phyloP scores from a whole-genome alignment of 2,329 filamentous ascomycete genomes.

The Epichloe elymi region DNA sequence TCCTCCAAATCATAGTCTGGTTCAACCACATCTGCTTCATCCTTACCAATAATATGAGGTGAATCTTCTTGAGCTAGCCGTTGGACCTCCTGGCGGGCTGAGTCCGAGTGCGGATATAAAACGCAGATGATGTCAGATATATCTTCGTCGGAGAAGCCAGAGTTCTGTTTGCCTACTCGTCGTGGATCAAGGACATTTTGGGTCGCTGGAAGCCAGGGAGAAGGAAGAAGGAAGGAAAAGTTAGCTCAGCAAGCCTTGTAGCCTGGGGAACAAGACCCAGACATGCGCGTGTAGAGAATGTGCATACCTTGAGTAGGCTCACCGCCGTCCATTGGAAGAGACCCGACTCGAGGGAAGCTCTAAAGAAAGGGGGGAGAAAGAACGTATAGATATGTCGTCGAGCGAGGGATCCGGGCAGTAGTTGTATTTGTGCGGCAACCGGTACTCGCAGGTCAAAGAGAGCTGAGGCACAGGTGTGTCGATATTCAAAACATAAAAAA shows the following conservation, averaged over 20 bases:
- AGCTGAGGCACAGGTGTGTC: not conserved
- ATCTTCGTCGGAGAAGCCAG: conserved; percentile 70
- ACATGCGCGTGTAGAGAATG: not conserved
- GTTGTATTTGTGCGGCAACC: not conserved
- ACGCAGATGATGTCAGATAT: conserved; percentile 82
- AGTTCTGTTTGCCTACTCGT: conserved; percentile 65
- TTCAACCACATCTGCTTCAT: conserved; percentile 35
- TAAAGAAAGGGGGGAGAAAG: not conserved
- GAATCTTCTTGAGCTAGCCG: conserved; percentile 33
- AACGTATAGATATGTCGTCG: not conserved
- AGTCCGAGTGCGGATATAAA: conserved; percentile 63
- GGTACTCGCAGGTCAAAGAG: not conserved
- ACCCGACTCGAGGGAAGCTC: conserved; percentile 9
- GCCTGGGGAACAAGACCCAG: not conserved
- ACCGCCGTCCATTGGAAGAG: conserved; percentile 30
- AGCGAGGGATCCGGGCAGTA: not conserved
- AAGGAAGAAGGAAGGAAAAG: not conserved
- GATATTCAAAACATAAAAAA: not conserved
- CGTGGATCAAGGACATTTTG: conserved; percentile 58
- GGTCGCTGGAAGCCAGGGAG: conserved; percentile 7
- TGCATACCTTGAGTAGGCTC: conserved; percentile 29
- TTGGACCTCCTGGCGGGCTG: conserved; percentile 58
- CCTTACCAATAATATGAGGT: conserved; percentile 35
- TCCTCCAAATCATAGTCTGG: conserved; percentile 40
- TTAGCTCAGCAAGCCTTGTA: not conserved